A percentile compares a stretch with the other conserved stretches of the same genome.
phyloP scores from a whole-genome alignment of 1,284 basidiomycete species.

The Austroboletus niveus region DNA sequence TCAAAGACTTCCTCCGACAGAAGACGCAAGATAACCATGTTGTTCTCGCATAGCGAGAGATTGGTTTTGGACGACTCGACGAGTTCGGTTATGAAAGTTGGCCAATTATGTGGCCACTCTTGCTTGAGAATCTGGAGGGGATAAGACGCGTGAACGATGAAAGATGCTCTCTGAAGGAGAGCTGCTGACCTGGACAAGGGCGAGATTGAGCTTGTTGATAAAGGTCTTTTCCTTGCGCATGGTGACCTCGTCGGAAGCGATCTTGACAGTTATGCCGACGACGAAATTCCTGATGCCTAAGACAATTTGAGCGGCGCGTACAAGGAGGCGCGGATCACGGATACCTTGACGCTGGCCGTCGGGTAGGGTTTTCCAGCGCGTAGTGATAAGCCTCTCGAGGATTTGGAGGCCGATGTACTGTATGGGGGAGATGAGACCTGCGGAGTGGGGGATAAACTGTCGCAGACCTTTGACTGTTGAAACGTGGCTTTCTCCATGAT shows the following conservation, averaged over 20 bases:
- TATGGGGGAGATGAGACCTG: slow-evolving; percentile 20
- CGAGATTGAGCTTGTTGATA: slow-evolving; percentile 95
- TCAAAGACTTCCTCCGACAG: slow-evolving; percentile 99
- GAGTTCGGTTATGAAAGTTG: slow-evolving; percentile 96
- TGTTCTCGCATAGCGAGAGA: slow-evolving; percentile 97
- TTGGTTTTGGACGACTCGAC: slow-evolving; percentile 97
- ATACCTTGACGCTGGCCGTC: slow-evolving; percentile 88
- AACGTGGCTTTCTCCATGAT: slow-evolving; percentile 86
- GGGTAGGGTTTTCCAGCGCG: slow-evolving; percentile 95
- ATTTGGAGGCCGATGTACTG: slow-evolving; percentile 95
- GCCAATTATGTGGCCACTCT: slow-evolving; percentile 99
- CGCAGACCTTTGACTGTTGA: slow-evolving; percentile 84
- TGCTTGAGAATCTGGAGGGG: slow-evolving; percentile 91
- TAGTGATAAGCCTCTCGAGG: slow-evolving; percentile 90
- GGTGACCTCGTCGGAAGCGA: slow-evolving; percentile 83
- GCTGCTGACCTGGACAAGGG: slow-evolving; percentile 79
- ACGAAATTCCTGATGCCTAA: slow-evolving; percentile 96
- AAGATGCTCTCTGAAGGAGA: neutral
- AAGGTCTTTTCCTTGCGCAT: slow-evolving; percentile 95
- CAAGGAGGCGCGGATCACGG: neutral
- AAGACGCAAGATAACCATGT: slow-evolving; percentile 99
- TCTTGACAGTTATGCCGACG: slow-evolving; percentile 90
- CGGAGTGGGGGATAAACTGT: neutral
- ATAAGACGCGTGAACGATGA: slow-evolving; percentile 10
- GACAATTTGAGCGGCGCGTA: slow-evolving; percentile 4